Percentiles rank a stretch among this genome's conserved stretches.
phyloP scores from a whole-genome alignment of 1,284 basidiomycete species.

The Ustilago bromivora region DNA sequence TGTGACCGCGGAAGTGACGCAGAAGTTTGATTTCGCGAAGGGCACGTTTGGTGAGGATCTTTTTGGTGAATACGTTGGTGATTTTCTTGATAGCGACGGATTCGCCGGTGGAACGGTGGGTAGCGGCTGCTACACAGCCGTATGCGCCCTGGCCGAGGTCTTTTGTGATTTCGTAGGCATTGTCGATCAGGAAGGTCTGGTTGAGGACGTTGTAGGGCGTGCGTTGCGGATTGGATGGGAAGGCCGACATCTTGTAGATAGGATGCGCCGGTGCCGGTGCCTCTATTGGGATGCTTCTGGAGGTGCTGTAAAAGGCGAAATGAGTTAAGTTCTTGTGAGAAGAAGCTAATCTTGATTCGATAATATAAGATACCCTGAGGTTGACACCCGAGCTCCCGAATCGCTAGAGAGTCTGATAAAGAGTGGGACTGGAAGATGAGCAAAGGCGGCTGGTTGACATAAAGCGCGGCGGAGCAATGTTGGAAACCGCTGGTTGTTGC shows the following conservation, averaged over 20 bases:
- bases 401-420: neutral
- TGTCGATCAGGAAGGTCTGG: conserved; percentile 68
- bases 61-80: conserved; percentile 68
- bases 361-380: neutral
- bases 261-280: neutral
- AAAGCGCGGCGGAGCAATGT: neutral
- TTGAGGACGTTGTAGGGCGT: conserved; percentile 63
- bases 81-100: conserved; percentile 69
- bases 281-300: neutral
- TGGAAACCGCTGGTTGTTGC: neutral
- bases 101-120: conserved; percentile 66
- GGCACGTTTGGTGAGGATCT: conserved; percentile 68
- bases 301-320: neutral
- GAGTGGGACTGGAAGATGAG: neutral
- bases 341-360: too few species aligned
- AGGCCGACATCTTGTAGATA: conserved; percentile 23
- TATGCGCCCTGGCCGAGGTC: conserved; percentile 69
- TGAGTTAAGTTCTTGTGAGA: too few species aligned
- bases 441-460: neutral
- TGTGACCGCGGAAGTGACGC: conserved; percentile 68
- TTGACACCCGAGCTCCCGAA: neutral
- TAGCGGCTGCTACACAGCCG: conserved; percentile 67
- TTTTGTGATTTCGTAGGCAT: conserved; percentile 64
- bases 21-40: conserved; percentile 69
- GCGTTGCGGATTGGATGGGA: conserved; percentile 36